Conservation (phyloP, 805 yeast species). For the Saccharomycopsis amapae region DNA sequence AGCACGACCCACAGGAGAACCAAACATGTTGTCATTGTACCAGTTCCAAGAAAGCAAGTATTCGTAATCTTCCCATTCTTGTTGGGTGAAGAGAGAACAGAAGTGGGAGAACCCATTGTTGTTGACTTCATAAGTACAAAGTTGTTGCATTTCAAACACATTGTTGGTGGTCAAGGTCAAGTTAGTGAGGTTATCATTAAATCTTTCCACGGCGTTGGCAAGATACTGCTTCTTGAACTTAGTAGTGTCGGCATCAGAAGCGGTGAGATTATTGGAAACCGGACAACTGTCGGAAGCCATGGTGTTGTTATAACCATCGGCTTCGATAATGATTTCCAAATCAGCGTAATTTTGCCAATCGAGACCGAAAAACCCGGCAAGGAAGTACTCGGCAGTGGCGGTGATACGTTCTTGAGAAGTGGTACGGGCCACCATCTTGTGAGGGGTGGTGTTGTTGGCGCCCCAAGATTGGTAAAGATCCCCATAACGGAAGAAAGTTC, state of each 20-base stretch:
- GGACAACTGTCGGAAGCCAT: constrained; percentile 19
- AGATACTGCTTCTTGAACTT: constrained; percentile 32
- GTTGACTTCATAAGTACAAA: constrained; percentile 72
- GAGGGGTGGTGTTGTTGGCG: background rate
- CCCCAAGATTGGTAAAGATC: constrained; percentile 17
- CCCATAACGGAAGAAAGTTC: constrained; percentile 22
- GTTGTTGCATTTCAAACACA: constrained; percentile 44
- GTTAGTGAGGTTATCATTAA: constrained; percentile 49
- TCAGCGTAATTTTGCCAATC: constrained; percentile 23
- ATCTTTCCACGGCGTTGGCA: constrained; percentile 45
- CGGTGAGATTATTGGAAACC: background rate
- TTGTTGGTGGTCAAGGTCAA: constrained; percentile 46
- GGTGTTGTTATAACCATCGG: constrained; percentile 22
- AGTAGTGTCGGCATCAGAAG: background rate
- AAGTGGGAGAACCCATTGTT: constrained; percentile 59
- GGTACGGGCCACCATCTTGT: constrained; percentile 25
- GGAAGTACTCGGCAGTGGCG: constrained; percentile 39
- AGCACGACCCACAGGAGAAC: constrained; percentile 47
- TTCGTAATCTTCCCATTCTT: constrained; percentile 56
- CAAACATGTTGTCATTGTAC: constrained; percentile 62
- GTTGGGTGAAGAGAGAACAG: constrained; percentile 60
- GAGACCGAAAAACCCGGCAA: constrained; percentile 42
- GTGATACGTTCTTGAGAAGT: constrained; percentile 43
- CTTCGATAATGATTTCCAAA: constrained; percentile 22
- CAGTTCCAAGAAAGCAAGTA: constrained; percentile 53